Conservation (phyloP, 257 asterid genomes). For the Ocimum tenuiflorum region DNA sequence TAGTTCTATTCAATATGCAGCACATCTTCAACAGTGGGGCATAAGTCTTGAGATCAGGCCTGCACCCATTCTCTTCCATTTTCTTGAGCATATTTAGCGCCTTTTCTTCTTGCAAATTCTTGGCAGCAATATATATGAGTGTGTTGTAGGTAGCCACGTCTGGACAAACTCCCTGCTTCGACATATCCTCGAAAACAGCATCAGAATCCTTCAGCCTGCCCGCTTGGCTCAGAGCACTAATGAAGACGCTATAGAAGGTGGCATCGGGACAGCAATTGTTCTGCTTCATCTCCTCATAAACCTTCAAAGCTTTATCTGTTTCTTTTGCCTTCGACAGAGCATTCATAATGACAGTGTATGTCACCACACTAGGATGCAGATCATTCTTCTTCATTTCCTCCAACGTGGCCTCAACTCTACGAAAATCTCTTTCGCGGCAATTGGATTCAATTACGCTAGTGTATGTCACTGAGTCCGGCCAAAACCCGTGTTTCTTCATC, state of each 20-base stretch:
- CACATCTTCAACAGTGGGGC: slow-evolving; percentile 80
- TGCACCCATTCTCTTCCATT: slow-evolving; percentile 59
- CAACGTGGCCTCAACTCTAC: slow-evolving; percentile 48
- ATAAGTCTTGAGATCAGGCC: slow-evolving; percentile 64
- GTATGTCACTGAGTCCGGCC: slow-evolving; percentile 53
- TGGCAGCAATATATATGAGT: slow-evolving; percentile 44
- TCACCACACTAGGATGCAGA: slow-evolving; percentile 47
- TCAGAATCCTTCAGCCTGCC: slow-evolving; percentile 72
- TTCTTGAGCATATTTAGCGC: slow-evolving; percentile 51
- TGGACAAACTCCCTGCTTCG: slow-evolving; percentile 58
- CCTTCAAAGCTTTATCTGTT: slow-evolving; percentile 47
- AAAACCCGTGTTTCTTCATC: slow-evolving; percentile 54
- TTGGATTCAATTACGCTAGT: slow-evolving; percentile 57
- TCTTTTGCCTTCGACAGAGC: slow-evolving; percentile 67
- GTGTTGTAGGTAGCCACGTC: slow-evolving; percentile 45
- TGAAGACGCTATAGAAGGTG: slow-evolving; percentile 46
- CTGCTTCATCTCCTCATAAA: slow-evolving; percentile 64
- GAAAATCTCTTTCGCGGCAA: slow-evolving; percentile 71
- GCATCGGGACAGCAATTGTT: slow-evolving; percentile 54
- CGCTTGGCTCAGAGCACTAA: slow-evolving; percentile 42
- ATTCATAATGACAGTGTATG: slow-evolving; percentile 53
- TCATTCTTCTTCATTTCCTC: slow-evolving; percentile 56
- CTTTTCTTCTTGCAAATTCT: slow-evolving; percentile 60
- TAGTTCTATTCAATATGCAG: slow-evolving; percentile 67
- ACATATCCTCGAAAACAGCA: slow-evolving; percentile 70